phyloP scores from a whole-genome alignment of 192 early-diverging fungal genomes.

The Podila epicladia region DNA sequence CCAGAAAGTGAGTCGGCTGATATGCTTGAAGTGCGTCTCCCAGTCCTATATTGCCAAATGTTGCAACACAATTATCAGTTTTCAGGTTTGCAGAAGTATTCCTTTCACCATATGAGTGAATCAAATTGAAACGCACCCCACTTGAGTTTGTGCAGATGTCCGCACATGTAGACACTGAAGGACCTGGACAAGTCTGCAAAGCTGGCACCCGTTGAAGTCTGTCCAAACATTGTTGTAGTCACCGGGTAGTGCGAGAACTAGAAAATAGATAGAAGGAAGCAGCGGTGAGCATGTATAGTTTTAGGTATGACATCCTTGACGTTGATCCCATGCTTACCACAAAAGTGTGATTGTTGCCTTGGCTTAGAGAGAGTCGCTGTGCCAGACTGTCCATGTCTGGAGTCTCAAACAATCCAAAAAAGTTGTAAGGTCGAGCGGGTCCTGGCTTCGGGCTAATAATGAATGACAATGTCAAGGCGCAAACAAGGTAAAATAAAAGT shows the following conservation, averaged over 20 bases:
- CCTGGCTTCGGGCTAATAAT: conserved; percentile 68
- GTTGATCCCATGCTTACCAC: conserved; percentile 53
- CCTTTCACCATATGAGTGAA: background rate
- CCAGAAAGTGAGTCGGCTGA: conserved; percentile 71
- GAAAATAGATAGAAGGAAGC: conserved; percentile 21
- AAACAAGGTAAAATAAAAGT: background rate
- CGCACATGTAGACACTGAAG: conserved; percentile 85
- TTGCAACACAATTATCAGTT: background rate
- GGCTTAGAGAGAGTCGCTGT: conserved; percentile 52
- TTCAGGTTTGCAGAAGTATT: background rate
- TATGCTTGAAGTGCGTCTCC: conserved; percentile 73
- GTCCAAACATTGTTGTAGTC: conserved; percentile 79
- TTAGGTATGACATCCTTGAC: background rate
- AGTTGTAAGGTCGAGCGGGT: conserved; percentile 85
- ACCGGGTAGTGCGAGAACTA: conserved; percentile 83
- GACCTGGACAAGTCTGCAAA: conserved; percentile 67
- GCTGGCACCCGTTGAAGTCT: conserved; percentile 62
- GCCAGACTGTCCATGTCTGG: conserved; percentile 79
- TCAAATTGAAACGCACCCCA: conserved; percentile 38
- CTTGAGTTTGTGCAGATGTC: conserved; percentile 85
- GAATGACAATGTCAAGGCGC: background rate
- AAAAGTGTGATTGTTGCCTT: conserved; percentile 70
- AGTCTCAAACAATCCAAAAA: conserved; percentile 86
- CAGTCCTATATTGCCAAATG: conserved; percentile 35
- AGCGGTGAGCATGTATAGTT: conserved; percentile 9